These are phyloP conservation scores for Hypoxylon perforatum DNA, from an alignment of 495 filamentous ascomycete genomes.

Conservation along the genomic window DNA sequence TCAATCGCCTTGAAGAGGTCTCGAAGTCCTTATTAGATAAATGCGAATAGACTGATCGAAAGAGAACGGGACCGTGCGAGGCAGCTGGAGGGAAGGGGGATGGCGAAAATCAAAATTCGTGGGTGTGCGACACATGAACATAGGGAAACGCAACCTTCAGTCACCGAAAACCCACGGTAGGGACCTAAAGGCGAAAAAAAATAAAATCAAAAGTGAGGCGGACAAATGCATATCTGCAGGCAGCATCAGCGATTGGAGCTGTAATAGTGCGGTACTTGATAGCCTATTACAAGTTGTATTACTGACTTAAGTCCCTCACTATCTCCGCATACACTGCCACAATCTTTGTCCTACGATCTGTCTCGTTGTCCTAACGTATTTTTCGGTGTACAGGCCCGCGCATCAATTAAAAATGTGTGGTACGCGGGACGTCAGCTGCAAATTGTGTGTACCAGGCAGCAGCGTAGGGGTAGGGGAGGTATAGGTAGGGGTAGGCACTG, in stretches of 20 bases:
- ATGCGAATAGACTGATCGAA: conserved; percentile 13
- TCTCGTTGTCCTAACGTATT: neutral
- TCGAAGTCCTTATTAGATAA: conserved; percentile 1
- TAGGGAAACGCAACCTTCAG: conserved; percentile 14
- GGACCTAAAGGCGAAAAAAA: conserved; percentile 10
- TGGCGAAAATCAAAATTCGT: conserved; percentile 2
- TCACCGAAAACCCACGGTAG: conserved; percentile 13
- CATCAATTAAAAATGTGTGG: no score
- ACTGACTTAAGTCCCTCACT: conserved; percentile 10
- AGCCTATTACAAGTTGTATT: neutral
- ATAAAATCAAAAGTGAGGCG: conserved; percentile 49
- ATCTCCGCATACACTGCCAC: conserved; percentile 26
- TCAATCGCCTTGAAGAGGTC: conserved; percentile 3
- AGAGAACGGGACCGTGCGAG: neutral
- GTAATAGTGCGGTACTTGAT: conserved; percentile 22
- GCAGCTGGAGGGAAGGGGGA: neutral
- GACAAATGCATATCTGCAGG: conserved; percentile 30
- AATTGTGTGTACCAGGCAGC: no score
- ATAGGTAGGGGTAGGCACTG: no score
- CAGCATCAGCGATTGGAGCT: neutral
- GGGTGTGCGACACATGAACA: conserved; percentile 5
- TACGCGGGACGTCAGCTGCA: no score
- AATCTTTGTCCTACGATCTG: conserved; percentile 19
- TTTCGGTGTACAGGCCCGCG: neutral
- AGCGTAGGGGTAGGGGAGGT: no score